Evolutionary conservation across 768 basidiomycete species (phyloP).

Genomic region (Trametes punicea): DNA sequence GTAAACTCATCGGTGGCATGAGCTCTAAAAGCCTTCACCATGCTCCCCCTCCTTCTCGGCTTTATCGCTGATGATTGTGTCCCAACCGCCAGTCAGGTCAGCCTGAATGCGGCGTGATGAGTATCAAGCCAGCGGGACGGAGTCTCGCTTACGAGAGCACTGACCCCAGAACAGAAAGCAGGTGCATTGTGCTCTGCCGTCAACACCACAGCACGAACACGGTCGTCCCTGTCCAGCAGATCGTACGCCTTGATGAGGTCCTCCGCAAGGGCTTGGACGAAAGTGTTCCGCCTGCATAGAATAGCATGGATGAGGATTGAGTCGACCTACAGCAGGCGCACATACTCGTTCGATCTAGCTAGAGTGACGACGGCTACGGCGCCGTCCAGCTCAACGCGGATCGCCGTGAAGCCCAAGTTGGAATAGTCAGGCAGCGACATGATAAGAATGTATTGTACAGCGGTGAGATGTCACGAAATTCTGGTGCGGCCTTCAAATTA

Average conservation of each 20-base stretch:
- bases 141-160: no score
- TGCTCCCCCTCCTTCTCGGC: slow-evolving; percentile 46
- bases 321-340: background rate
- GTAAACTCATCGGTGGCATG: no score
- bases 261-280: slow-evolving; percentile 30
- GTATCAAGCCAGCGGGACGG: no score
- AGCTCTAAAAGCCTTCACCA: slow-evolving; percentile 31
- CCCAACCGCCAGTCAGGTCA: slow-evolving; percentile 50
- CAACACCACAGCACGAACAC: slow-evolving; percentile 48
- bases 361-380: slow-evolving; percentile 42
- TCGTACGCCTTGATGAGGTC: slow-evolving; percentile 45
- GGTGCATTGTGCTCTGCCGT: slow-evolving; percentile 50
- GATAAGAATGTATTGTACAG: background rate
- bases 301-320: background rate
- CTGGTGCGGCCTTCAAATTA: no score
- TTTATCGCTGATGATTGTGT: slow-evolving; percentile 34
- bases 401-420: slow-evolving; percentile 38
- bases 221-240: slow-evolving; percentile 49
- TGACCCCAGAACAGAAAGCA: slow-evolving; percentile 55
- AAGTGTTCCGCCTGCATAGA: slow-evolving; percentile 44
- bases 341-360: slow-evolving; percentile 48
- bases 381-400: slow-evolving; percentile 43
- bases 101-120: slow-evolving; percentile 33
- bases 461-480: no score
- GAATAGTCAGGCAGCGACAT: slow-evolving; percentile 22